Percentiles rank a stretch among this genome's conserved stretches.
phyloP scores from a whole-genome alignment of 192 early-diverging fungal genomes.

The Lobosporangium transversale region DNA sequence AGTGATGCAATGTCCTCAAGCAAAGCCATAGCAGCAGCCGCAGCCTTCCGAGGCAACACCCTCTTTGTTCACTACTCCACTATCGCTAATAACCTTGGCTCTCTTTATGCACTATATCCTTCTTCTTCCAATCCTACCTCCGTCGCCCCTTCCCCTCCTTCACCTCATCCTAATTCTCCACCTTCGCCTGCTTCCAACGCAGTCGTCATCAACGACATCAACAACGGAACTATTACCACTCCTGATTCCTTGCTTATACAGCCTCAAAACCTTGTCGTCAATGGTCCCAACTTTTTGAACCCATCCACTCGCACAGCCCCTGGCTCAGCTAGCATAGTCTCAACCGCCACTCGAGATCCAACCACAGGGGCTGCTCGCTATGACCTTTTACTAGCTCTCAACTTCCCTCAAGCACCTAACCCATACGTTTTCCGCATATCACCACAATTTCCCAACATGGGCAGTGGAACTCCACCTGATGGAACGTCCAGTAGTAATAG shows the following conservation, averaged over 20 bases:
- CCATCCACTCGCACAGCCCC: not conserved
- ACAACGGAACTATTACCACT: too few species aligned
- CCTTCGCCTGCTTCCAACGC: not conserved
- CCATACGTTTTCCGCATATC: constrained; percentile 5
- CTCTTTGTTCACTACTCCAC: constrained; percentile 13
- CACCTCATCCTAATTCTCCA: constrained; percentile 5
- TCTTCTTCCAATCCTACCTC: not conserved
- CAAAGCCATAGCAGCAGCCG: constrained; percentile 1
- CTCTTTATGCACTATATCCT: constrained; percentile 16
- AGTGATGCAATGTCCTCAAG: not conserved
- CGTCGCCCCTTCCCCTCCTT: not conserved
- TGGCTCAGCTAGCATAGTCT: constrained; percentile 6
- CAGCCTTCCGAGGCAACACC: constrained; percentile 5
- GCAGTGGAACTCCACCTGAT: not conserved
- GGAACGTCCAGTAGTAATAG: too few species aligned
- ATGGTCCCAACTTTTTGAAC: not conserved
- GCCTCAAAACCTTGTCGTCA: not conserved
- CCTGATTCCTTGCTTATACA: not conserved
- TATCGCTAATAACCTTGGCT: not conserved
- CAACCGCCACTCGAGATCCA: constrained; percentile 3
- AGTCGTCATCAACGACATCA: not conserved
- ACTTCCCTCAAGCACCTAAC: not conserved
- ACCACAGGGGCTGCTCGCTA: not conserved
- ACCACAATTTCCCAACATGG: not conserved
- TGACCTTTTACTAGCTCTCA: constrained; percentile 21